Conservation (phyloP, 768 basidiomycete species). For the Chalciporus sphaerocephalus region DNA sequence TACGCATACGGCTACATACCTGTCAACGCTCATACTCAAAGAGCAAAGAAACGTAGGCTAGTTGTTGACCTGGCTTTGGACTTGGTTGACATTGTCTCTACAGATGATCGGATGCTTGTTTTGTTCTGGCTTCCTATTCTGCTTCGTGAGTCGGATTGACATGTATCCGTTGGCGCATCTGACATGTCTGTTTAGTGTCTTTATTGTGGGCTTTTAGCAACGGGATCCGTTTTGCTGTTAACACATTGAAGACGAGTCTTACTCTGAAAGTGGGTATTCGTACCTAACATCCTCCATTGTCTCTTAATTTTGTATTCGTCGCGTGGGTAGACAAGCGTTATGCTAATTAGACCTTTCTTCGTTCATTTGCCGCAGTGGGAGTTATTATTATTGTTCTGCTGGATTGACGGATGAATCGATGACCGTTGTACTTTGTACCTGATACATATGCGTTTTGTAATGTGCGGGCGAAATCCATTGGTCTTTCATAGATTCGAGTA, state of each 20-base stretch:
- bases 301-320: not conserved
- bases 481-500: constrained; percentile 1
- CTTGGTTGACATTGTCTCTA: constrained; percentile 7
- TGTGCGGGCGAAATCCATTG: constrained; percentile 2
- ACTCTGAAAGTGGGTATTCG: constrained; percentile 42
- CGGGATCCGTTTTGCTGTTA: constrained; percentile 49
- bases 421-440: constrained; percentile 17
- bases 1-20: constrained; percentile 67
- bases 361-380: not conserved
- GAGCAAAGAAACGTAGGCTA: constrained; percentile 59
- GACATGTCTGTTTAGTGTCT: constrained; percentile 41
- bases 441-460: constrained; percentile 21
- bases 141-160: constrained; percentile 51
- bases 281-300: constrained; percentile 16
- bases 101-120: constrained; percentile 82
- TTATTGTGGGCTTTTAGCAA: constrained; percentile 58
- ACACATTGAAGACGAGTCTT: constrained; percentile 45
- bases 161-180: constrained; percentile 2
- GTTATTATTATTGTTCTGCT: constrained; percentile 19
- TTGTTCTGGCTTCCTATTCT: constrained; percentile 86
- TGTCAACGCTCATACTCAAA: constrained; percentile 36
- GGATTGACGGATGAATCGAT: constrained; percentile 16
- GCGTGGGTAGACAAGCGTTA: constrained; percentile 4
- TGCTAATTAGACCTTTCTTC: constrained; percentile 5
- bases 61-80: not conserved